Percentiles rank a stretch among this genome's conserved stretches.
phyloP scores from a whole-genome alignment of 495 filamentous ascomycete genomes.

The Talaromyces proteolyticus region DNA sequence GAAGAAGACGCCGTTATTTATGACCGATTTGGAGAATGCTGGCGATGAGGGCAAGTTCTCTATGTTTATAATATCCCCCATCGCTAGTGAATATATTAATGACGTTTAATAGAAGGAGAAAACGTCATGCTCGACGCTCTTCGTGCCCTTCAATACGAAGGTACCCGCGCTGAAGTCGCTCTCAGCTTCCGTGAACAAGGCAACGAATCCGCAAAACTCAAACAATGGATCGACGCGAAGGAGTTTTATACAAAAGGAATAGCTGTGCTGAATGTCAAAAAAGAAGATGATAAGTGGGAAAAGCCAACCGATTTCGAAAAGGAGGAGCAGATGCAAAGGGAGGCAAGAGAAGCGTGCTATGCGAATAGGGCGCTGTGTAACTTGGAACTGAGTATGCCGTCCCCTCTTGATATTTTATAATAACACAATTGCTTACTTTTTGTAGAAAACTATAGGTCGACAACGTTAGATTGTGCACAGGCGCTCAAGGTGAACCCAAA shows the following conservation, averaged over 20 bases:
- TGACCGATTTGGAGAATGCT: slow-evolving; percentile 80
- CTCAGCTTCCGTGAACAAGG: slow-evolving; percentile 79
- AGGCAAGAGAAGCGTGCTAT: slow-evolving; percentile 67
- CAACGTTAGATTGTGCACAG: slow-evolving; percentile 74
- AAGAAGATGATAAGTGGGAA: slow-evolving; percentile 44
- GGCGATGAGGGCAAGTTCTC: slow-evolving; percentile 44
- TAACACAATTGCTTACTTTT: background rate
- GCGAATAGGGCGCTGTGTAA: slow-evolving; percentile 86
- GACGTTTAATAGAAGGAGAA: slow-evolving; percentile 37
- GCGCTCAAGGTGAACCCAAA: slow-evolving; percentile 68
- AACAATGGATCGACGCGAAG: slow-evolving; percentile 75
- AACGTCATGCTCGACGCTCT: slow-evolving; percentile 81
- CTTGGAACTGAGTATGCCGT: slow-evolving; percentile 57
- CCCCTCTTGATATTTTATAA: background rate
- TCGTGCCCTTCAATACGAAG: slow-evolving; percentile 86
- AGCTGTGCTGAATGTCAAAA: slow-evolving; percentile 50
- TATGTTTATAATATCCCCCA: slow-evolving; percentile 1
- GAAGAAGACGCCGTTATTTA: slow-evolving; percentile 85
- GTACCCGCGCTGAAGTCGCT: slow-evolving; percentile 74
- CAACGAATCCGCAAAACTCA: slow-evolving; percentile 74
- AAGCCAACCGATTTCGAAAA: slow-evolving; percentile 38
- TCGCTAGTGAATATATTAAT: slow-evolving; percentile 1
- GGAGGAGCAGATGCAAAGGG: slow-evolving; percentile 51
- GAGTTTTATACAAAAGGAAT: slow-evolving; percentile 89
- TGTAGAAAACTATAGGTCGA: slow-evolving; percentile 74